Evolutionary conservation across 1,284 basidiomycete species (phyloP), one percentile per base, ranked within the genome.

Genomic region (Fomitopsis schrenkii): DNA sequence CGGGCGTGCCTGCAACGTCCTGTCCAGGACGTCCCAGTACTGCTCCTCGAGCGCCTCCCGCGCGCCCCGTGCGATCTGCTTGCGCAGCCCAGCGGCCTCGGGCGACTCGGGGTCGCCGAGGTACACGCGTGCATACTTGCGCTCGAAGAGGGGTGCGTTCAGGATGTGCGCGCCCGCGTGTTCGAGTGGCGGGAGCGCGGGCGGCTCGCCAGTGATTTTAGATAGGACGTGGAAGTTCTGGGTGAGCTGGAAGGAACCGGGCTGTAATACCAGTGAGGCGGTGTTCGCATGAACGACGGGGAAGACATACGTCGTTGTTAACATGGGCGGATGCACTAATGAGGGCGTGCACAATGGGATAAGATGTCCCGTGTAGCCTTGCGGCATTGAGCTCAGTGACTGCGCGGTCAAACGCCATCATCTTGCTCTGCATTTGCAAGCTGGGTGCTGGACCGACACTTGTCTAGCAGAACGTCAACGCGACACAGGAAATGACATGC

Each of bases 401-500:
- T 36, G 93, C 87, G 60, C 86, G 85, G 75, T 94, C 92, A 73
- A 97, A 98, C n/a, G 87, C 88, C 86, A 96, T 93, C 94, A 97
- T 96, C 77, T 94, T 94, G 73, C 84, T 89, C 76, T 97, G 95
- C 84, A 94, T 90, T 68, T 91, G 87, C 55, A 91, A 74, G 22
- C 81, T 86, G 26, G 87, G 77, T 62, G 80, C 83, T 0, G 87
- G 83, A 3, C 80, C 76, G 19, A 78, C 76, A 68, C 80, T 82
- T 44, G 81, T 73, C 82, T 85, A 64, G 50, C 40, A 59, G 50
- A 40, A 28, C 36, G 35, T 40, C 35, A 33, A 28, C 14, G 22
- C 22, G 22, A 22, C 15, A 58, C 17, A 2, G 33, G 50, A 28
- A 48, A 38, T 26, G 56, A 44, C 7, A 63, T 35, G 38, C 17